Evolutionary conservation across 2,329 filamentous ascomycete species (phyloP).

Genomic region (Sphaerulina musiva): DNA sequence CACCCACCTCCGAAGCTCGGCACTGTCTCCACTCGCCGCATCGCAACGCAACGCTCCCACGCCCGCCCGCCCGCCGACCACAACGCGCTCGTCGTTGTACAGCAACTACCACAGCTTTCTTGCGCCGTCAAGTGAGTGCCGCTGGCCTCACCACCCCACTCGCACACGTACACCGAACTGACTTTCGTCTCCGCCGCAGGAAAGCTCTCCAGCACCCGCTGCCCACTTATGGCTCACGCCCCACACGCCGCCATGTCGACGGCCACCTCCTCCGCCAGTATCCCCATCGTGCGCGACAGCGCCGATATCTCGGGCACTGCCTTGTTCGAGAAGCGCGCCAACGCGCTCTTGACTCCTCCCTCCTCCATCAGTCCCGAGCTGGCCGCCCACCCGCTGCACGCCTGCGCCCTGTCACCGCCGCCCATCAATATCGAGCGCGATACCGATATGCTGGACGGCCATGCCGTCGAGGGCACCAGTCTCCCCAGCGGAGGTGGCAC

Average conservation of each 20-base stretch:
- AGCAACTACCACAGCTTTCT: slow-evolving; percentile 26
- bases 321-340: slow-evolving; percentile 28
- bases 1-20: slow-evolving; percentile 8
- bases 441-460: slow-evolving; percentile 61
- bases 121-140: slow-evolving; percentile 31
- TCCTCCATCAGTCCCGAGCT: slow-evolving; percentile 90
- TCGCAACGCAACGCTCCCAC: slow-evolving; percentile 2
- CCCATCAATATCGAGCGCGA: slow-evolving; percentile 67
- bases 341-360: slow-evolving; percentile 76
- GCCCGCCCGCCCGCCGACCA: slow-evolving; percentile 12
- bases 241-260: slow-evolving; percentile 32
- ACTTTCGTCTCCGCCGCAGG: slow-evolving; percentile 20
- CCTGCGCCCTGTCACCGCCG: slow-evolving; percentile 40
- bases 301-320: slow-evolving; percentile 25
- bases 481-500: slow-evolving; percentile 23
- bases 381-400: slow-evolving; percentile 71
- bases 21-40: not conserved
- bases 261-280: slow-evolving; percentile 30
- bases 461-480: slow-evolving; percentile 43
- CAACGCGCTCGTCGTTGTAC: slow-evolving; percentile 13
- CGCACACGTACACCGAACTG: slow-evolving; percentile 5
- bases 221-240: slow-evolving; percentile 30
- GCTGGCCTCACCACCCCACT: slow-evolving; percentile 18
- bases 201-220: slow-evolving; percentile 28
- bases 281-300: slow-evolving; percentile 25